A percentile compares a stretch with the other conserved stretches of the same genome.
Evolutionary conservation across 768 basidiomycete species (phyloP).

Genomic region (Leucocoprinus leucothites): DNA sequence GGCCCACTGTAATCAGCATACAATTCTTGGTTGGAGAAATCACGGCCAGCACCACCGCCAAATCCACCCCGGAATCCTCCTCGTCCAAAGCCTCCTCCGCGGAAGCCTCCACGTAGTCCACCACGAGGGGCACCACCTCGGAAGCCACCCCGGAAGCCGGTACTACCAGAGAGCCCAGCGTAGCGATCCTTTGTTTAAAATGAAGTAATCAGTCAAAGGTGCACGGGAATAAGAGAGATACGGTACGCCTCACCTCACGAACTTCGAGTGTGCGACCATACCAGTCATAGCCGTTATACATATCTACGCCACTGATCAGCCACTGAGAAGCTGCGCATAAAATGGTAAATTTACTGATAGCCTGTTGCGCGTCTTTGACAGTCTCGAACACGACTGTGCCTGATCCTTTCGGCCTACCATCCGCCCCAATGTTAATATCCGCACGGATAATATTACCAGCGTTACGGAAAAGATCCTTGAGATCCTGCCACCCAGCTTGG

Average conservation of each 20-base stretch:
- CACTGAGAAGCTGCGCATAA: neutral
- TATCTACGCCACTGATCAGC: constrained; percentile 46
- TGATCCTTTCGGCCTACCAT: constrained; percentile 92
- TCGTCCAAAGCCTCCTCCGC: constrained; percentile 44
- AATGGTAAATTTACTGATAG: constrained; percentile 67
- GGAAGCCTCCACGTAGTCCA: constrained; percentile 20
- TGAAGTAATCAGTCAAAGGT: neutral
- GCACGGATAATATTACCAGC: constrained; percentile 95
- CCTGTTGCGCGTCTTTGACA: constrained; percentile 84
- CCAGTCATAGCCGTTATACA: constrained; percentile 98
- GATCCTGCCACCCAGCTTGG: constrained; percentile 98
- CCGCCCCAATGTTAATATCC: constrained; percentile 91
- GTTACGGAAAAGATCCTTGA: constrained; percentile 95
- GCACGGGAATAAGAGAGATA: neutral
- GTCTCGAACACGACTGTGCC: constrained; percentile 98
- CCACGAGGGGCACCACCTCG: constrained; percentile 37
- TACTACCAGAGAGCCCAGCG: constrained; percentile 75
- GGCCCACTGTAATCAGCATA: constrained; percentile 94
- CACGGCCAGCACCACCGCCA: constrained; percentile 62
- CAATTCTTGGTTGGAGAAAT: constrained; percentile 84
- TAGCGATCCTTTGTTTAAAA: constrained; percentile 66
- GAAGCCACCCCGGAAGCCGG: constrained; percentile 60
- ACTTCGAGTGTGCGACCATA: constrained; percentile 95
- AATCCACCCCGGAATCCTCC: constrained; percentile 57
- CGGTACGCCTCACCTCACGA: constrained; percentile 62